Evolutionary conservation across 106 monocot species (phyloP), one percentile per base, ranked within the genome.

Genomic region (Chionographis japonica): DNA sequence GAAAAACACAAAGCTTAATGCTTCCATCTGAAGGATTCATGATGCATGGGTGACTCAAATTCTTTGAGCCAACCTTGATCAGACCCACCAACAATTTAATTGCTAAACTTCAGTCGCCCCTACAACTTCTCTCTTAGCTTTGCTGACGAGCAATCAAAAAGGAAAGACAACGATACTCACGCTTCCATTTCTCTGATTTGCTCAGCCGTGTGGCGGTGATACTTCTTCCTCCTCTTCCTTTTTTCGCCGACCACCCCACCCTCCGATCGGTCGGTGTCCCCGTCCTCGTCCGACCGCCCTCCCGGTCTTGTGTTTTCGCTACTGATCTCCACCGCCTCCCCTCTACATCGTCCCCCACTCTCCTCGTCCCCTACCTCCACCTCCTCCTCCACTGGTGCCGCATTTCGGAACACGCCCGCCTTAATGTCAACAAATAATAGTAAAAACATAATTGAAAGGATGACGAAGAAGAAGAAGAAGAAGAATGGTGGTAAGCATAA

Each of bases 161-260:
- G 39, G 8, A 51, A 16, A 14, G 15, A 16, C 40, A 14, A 12
- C 20, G 11, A 59, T 12, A 77, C 83, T 86, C 70, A 90, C 90
- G 63, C 75, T 84, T 90, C 86, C 90, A 90, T 90, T 58, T 71
- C 86, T 61, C 61, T 80, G 20, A 90, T 90, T 59, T 90, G 90
- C 41, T 86, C 71, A 36, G 62, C 15, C 15, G 90, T 90, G 69
- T 90, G 90, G 63, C 90, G 77, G 42, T 86, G 90, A 52, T 83
- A 90, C 54, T 77, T 77, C 83, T 79, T 89, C 77, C 69, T 75
- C 75, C 76, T 90, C 77, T 81, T 85, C 69, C 63, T 83, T 60
- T 66, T 76, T 6, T 67, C 69, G 6, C 40, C 37, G 17, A 61
- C 52, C 61, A 66, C 42, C 18, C 53, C 66, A 14, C 60, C 77